These are phyloP conservation scores for Penicillium thymicola DNA, from an alignment of 2,329 filamentous ascomycete species.

Conservation along the genomic window DNA sequence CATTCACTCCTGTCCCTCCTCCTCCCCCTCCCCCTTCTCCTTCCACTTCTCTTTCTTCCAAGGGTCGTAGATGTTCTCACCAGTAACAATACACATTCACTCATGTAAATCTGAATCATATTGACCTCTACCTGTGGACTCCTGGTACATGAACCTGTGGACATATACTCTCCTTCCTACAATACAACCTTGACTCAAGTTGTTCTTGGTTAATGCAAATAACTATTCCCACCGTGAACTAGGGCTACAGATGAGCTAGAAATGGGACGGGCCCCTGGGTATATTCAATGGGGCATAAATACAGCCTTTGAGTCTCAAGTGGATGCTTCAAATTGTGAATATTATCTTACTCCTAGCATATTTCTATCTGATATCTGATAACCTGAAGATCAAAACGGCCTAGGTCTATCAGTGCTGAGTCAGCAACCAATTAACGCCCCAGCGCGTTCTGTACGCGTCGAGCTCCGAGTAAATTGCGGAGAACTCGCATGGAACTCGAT, in stretches of 20 bases:
- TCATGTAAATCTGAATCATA: neutral
- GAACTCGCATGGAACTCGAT: constrained; percentile 1
- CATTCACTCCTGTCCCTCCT: too few relatives aligned
- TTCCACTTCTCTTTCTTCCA: too few relatives aligned
- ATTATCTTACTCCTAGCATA: neutral
- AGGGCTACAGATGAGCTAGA: neutral
- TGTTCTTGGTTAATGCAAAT: neutral
- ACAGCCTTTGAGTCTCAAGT: neutral
- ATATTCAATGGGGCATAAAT: neutral
- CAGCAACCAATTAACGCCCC: constrained; percentile 25
- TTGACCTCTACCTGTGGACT: neutral
- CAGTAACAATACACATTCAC: neutral
- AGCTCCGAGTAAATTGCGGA: constrained; percentile 24
- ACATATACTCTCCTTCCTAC: too few relatives aligned
- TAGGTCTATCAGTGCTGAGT: constrained; percentile 6
- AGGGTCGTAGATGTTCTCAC: too few relatives aligned
- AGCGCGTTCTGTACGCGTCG: constrained; percentile 35
- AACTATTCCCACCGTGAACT: neutral
- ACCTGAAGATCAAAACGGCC: neutral
- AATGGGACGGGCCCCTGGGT: neutral
- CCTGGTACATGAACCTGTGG: neutral
- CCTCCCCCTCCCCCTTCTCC: too few relatives aligned
- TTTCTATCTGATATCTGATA: neutral
- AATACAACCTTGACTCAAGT: neutral
- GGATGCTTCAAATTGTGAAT: neutral